A percentile compares a stretch with the other conserved stretches of the same genome.
phyloP scores from a whole-genome alignment of 2,329 filamentous ascomycete species.

The Cladosporium sp. region DNA sequence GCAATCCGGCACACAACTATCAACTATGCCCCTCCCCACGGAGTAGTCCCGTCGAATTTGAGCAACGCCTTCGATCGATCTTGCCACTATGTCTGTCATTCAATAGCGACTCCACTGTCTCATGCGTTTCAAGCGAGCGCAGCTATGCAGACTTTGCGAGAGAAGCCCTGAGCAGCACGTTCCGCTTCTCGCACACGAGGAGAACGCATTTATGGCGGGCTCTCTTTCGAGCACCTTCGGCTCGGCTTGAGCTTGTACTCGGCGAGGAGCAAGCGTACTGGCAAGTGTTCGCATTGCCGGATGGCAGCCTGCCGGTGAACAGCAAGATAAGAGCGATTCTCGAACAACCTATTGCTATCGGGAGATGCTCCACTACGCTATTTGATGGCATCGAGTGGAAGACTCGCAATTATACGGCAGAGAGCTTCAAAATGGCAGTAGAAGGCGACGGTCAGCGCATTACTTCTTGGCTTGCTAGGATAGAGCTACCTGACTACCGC shows the following conservation, averaged over 20 bases:
- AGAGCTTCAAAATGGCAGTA: neutral
- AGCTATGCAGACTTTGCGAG: slow-evolving; percentile 28
- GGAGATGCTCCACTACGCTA: slow-evolving; percentile 17
- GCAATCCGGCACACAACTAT: slow-evolving; percentile 49
- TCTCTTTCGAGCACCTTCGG: slow-evolving; percentile 33
- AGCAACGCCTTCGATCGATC: slow-evolving; percentile 13
- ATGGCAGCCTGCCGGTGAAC: slow-evolving; percentile 16
- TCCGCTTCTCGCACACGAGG: slow-evolving; percentile 28
- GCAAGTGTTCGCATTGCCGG: slow-evolving; percentile 25
- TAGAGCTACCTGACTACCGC: slow-evolving; percentile 33
- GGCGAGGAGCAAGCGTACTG: slow-evolving; percentile 17
- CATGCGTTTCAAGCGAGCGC: neutral
- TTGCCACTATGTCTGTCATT: slow-evolving; percentile 20
- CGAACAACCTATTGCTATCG: slow-evolving; percentile 23
- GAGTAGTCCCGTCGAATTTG: slow-evolving; percentile 15
- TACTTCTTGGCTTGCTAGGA: slow-evolving; percentile 33
- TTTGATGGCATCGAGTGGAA: slow-evolving; percentile 30
- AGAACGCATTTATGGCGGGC: slow-evolving; percentile 35
- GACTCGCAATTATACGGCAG: slow-evolving; percentile 19
- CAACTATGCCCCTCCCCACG: neutral
- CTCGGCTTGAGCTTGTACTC: slow-evolving; percentile 35
- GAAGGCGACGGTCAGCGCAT: neutral
- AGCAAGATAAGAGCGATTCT: slow-evolving; percentile 20
- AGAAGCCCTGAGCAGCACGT: slow-evolving; percentile 30
- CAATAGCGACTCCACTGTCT: neutral